A percentile compares a stretch with the other conserved stretches of the same genome.
Evolutionary conservation across 495 filamentous ascomycete genomes (phyloP).

Genomic region (Hyphodiscus hymeniophilus): DNA sequence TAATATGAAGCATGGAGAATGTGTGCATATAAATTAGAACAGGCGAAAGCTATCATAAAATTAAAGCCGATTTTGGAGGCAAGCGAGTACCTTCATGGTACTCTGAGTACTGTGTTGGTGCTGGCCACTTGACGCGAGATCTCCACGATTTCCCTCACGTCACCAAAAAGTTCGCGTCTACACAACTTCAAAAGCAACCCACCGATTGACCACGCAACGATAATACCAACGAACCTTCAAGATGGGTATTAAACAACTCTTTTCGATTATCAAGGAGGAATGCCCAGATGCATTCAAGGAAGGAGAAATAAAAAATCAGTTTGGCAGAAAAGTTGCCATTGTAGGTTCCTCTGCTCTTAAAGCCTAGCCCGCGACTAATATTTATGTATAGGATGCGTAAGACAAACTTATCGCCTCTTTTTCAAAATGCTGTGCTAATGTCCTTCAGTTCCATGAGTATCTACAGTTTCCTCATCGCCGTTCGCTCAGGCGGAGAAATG

Average conservation of each 20-base stretch:
- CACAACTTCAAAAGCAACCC: not conserved
- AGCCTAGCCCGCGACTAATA: conserved; percentile 7
- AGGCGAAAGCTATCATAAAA: no score
- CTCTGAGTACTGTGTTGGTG: no score
- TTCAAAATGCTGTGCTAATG: conserved; percentile 21
- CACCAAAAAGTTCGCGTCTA: conserved; percentile 10
- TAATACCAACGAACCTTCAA: conserved; percentile 19
- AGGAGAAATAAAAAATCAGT: conserved; percentile 97
- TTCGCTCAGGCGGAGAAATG: conserved; percentile 92
- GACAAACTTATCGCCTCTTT: conserved; percentile 22
- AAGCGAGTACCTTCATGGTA: no score
- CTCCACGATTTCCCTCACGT: conserved; percentile 9
- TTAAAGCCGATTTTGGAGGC: no score
- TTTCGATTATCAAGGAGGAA: conserved; percentile 82
- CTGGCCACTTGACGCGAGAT: conserved; percentile 13
- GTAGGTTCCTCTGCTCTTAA: conserved; percentile 41
- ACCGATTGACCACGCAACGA: not conserved
- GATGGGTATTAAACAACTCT: conserved; percentile 93
- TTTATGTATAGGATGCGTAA: conserved; percentile 68
- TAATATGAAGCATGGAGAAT: no score
- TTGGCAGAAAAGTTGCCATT: conserved; percentile 94
- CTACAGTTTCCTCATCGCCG: conserved; percentile 96
- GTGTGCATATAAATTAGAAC: no score
- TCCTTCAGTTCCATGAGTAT: conserved; percentile 84
- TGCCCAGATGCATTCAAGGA: conserved; percentile 89